phyloP scores from a whole-genome alignment of 495 filamentous ascomycete genomes.

The Mytilinidion resinicola region DNA sequence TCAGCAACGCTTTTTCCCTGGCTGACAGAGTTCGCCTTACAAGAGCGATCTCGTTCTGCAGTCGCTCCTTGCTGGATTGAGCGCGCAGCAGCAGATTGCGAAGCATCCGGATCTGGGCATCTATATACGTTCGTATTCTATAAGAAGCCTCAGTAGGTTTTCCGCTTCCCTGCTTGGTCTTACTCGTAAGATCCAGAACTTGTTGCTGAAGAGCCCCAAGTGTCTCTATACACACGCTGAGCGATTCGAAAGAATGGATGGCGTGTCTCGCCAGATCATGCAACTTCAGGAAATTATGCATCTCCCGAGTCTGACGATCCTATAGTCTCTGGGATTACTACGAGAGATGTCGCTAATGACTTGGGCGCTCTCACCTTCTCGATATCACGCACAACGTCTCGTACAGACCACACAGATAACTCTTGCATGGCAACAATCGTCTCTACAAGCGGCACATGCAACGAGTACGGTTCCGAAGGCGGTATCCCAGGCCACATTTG shows the following conservation, averaged over 20 bases:
- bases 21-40: too few species aligned
- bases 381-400: constrained; percentile 5
- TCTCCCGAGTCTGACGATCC: constrained; percentile 1
- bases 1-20: too few species aligned
- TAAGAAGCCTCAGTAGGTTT: neutral
- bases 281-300: constrained; percentile 2
- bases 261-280: constrained; percentile 10
- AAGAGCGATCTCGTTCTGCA: neutral
- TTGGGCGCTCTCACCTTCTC: neutral
- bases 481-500: constrained; percentile 7
- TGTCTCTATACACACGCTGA: constrained; percentile 6
- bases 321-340: neutral
- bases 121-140: neutral
- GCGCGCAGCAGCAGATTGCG: constrained; percentile 2
- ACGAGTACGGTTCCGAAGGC: constrained; percentile 9
- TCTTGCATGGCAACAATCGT: constrained; percentile 5
- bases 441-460: constrained; percentile 12
- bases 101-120: constrained; percentile 12
- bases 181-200: neutral
- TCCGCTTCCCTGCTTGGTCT: neutral
- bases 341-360: neutral
- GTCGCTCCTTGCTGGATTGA: constrained; percentile 8
- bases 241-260: constrained; percentile 9
- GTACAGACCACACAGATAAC: constrained; percentile 8
- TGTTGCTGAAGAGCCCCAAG: constrained; percentile 3